Evolutionary conservation across 495 filamentous ascomycete genomes (phyloP), one percentile per base, ranked within the genome.

Genomic region (Cetradonia linearis): DNA sequence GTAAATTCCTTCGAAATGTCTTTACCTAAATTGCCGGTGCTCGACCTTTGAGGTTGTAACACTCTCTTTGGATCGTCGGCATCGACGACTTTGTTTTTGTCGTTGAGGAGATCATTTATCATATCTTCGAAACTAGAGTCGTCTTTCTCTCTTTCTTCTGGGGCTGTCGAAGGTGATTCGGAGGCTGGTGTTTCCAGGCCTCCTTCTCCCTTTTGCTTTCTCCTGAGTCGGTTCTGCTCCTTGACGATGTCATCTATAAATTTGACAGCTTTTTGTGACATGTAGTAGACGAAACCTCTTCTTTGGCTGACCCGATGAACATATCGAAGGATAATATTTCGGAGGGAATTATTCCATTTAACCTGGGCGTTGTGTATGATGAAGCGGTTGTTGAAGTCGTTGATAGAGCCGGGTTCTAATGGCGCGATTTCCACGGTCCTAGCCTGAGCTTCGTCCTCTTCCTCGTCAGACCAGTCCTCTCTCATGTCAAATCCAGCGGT

Each of bases 171-270:
- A 8, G 77, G 63, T 10, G 76, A 68, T 71, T 67, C 28, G 69
- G 65, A 56, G 49, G 59, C 9, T 69, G 71, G 54, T 37, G 67
- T 40, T 66, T 72, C 55, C 63, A 66, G 48, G 69, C 69, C 57
- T 9, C 20, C 76, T 76, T 49, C 73, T 62, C 69, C 69, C 59
- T 72, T 81, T 77, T 66, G 80, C 72, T 75, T 84, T 47, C 74
- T 75, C 27, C 63, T 65, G 58, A 81, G 40, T 65, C 78, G 90
- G 62, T 82, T 82, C 66, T 96, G 93, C 67, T 97, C 93, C 37
- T 95, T 89, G 14, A 98, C 88, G 36, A 98, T 95, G 68, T 98
- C 93, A 11, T 96, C 76, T 62, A 98, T 96, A 71, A 98, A 98
- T 68, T 96, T 98, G 67, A 98, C 88, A 18, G 93, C 94, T 61